Evolutionary conservation across 2,329 filamentous ascomycete species (phyloP).

Genomic region (Penicillium sp.): DNA sequence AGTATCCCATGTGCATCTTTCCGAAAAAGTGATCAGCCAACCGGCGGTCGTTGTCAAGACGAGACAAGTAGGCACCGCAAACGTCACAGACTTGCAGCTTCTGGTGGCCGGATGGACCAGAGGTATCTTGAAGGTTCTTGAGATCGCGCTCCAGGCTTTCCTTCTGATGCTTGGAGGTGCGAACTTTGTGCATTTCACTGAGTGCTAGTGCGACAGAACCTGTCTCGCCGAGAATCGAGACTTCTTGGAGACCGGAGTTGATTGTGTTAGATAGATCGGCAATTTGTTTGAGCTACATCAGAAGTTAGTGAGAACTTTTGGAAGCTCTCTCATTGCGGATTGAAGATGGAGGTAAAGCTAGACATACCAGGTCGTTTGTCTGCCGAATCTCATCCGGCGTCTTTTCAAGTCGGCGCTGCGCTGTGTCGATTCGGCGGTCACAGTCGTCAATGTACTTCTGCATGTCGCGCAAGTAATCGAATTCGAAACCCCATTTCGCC

Average conservation of each 20-base stretch:
- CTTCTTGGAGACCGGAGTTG: conserved; percentile 77
- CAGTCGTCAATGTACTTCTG: conserved; percentile 97
- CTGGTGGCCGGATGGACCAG: conserved; percentile 89
- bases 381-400: conserved; percentile 96
- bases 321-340: no score
- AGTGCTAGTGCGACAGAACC: conserved; percentile 77
- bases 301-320: background rate
- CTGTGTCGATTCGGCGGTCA: conserved; percentile 86
- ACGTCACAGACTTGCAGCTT: conserved; percentile 99
- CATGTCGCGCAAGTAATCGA: conserved; percentile 94
- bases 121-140: conserved; percentile 86
- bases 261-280: conserved; percentile 75
- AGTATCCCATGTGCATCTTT: conserved; percentile 98
- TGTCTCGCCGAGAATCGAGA: conserved; percentile 78
- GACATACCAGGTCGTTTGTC: conserved; percentile 73
- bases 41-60: conserved; percentile 89
- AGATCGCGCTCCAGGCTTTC: conserved; percentile 82
- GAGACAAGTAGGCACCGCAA: conserved; percentile 87
- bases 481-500: conserved; percentile 83
- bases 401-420: conserved; percentile 89
- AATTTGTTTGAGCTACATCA: conserved; percentile 70
- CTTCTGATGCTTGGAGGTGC: conserved; percentile 75
- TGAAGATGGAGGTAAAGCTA: background rate
- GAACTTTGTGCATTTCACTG: conserved; percentile 83
- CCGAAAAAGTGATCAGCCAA: conserved; percentile 98